Percentiles rank a stretch among this genome's conserved stretches.
These are phyloP conservation scores for Hebeloma cylindrosporum DNA, from an alignment of 768 basidiomycete genomes.

Conservation along the genomic window DNA sequence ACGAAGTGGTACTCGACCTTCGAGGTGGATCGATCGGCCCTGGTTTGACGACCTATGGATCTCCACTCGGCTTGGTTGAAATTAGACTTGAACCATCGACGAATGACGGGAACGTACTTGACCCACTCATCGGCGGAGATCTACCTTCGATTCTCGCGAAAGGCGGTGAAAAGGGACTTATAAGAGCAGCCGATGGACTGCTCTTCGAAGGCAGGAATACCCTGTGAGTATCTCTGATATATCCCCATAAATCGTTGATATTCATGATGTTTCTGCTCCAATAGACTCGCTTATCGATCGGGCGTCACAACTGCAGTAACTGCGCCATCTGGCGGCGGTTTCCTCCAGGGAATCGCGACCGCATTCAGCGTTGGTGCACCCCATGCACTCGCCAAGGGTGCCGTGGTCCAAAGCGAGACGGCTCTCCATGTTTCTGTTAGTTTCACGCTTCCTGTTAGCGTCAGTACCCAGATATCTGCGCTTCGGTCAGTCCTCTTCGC, in stretches of 20 bases:
- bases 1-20: constrained; percentile 46
- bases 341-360: constrained; percentile 63
- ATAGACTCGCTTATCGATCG: constrained; percentile 67
- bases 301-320: constrained; percentile 74
- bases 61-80: constrained; percentile 62
- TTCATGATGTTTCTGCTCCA: background rate
- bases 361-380: constrained; percentile 59
- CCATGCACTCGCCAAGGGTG: constrained; percentile 58
- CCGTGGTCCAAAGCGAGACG: constrained; percentile 62
- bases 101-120: constrained; percentile 60
- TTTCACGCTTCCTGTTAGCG: constrained; percentile 40
- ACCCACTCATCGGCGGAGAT: constrained; percentile 40
- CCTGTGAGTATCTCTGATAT: constrained; percentile 38
- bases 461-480: constrained; percentile 63
- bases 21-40: constrained; percentile 61
- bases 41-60: constrained; percentile 64
- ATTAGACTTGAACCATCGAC: constrained; percentile 67
- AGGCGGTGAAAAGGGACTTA: constrained; percentile 42
- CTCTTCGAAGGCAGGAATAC: constrained; percentile 52
- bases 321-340: constrained; percentile 54
- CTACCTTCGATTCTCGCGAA: constrained; percentile 44
- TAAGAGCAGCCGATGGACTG: constrained; percentile 65
- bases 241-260: background rate
- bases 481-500: constrained; percentile 50
- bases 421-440: constrained; percentile 62